Evolutionary conservation across 257 asterid genomes (phyloP), one percentile per base, ranked within the genome.

Genomic region (Gentiana straminea): DNA sequence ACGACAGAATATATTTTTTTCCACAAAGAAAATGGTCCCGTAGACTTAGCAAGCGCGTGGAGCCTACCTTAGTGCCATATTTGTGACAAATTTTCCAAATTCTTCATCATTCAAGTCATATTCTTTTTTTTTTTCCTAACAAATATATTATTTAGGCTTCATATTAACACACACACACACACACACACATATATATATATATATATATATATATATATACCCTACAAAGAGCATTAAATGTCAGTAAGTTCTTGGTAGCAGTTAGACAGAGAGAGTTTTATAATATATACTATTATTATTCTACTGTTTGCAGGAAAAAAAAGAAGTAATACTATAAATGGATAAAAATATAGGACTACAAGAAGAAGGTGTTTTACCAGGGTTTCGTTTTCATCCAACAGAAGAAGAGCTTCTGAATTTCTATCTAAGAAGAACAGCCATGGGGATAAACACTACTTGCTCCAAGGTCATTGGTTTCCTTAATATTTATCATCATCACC

Each of bases 321-420:
- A 24, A 41, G 46, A 41, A n/a, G 11, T 52, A 15, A n/a, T 24
- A 24, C 24, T 24, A 24, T 24, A 2, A 35, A 46, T 56, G 58
- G 45, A 56, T 5, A 8, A 49, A 13, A 13, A 34, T 13, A 63
- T 72, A 33, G 45, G 24, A 24, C 24, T 49, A 51, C 12, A 24
- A 1, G 80, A 71, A 1, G 80, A 71, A 65, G 7, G 59, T 10
- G 39, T 69, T 51, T 66, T 86, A 61, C 95, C 95, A 0, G 95
- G 95, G 36, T 86, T 86, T 70, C 71, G 95, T 51, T 86, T 86
- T 60, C 95, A 86, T 55, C 95, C 95, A 1, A 86, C 86, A 1
- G 95, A 80, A 58, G 89, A 86, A 71, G 95, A 86, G 65, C 89
- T 86, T 48, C 13, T 86, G 41, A 66, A 66, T 53, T 86, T 80